Evolutionary conservation across 2,329 filamentous ascomycete species (phyloP).

Genomic region (Fusarium torulosum): DNA sequence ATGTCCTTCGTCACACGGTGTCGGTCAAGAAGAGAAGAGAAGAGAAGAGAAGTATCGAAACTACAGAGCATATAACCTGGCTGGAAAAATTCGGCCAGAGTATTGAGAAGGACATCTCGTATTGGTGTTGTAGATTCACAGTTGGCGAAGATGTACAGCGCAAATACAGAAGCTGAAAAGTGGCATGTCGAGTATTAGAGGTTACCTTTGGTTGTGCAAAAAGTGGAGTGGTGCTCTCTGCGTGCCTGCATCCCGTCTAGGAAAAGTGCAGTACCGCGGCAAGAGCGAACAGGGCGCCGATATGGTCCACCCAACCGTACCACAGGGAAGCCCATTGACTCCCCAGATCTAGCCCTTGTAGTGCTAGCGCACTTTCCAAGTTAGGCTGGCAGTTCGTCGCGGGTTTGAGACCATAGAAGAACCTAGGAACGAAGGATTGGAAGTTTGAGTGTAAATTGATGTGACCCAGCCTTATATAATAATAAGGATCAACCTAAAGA

Average conservation of each 20-base stretch:
- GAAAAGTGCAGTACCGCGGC: conserved; percentile 35
- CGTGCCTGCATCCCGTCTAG: conserved; percentile 8
- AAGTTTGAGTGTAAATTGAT: background rate
- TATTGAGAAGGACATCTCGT: background rate
- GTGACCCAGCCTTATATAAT: background rate
- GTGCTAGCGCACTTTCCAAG: conserved; percentile 15
- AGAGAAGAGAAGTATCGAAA: background rate
- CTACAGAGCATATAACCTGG: background rate
- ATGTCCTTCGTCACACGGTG: background rate
- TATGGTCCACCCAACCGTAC: conserved; percentile 19
- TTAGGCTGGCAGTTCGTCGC: conserved; percentile 25
- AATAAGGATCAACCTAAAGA: background rate
- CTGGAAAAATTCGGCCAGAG: too few species aligned
- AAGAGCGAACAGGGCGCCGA: conserved; percentile 37
- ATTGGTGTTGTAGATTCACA: background rate
- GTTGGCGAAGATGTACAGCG: background rate
- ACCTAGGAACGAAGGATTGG: too few species aligned
- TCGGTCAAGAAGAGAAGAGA: background rate
- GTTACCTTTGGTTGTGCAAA: conserved; percentile 3
- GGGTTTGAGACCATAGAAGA: conserved; percentile 21
- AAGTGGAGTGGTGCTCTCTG: conserved; percentile 10
- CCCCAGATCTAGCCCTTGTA: conserved; percentile 7
- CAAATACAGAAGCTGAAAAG: conserved; percentile 13
- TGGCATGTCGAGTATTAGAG: background rate
- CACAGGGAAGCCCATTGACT: conserved; percentile 23